Conservation (phyloP, 176 grass and related monocot genomes). For the Triticum turgidum region DNA sequence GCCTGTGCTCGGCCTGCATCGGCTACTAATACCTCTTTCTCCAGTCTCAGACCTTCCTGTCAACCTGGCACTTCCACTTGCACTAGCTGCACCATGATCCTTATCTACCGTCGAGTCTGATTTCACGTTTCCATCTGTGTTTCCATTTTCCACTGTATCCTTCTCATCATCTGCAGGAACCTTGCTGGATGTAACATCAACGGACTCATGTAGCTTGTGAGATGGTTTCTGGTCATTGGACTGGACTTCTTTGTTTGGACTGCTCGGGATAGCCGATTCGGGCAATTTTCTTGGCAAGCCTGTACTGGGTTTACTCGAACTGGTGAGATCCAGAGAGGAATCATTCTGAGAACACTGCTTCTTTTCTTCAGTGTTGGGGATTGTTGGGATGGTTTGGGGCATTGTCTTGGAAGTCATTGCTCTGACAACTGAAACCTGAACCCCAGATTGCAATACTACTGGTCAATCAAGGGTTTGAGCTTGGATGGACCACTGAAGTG, state of each 20-base stretch:
- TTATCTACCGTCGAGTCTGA: constrained; percentile 32
- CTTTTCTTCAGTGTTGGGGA: background rate
- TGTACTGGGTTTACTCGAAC: background rate
- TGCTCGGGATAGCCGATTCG: constrained; percentile 30
- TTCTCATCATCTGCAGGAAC: constrained; percentile 41
- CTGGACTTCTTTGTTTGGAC: background rate
- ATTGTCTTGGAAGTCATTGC: constrained; percentile 51
- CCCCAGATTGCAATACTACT: background rate
- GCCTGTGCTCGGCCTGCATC: constrained; percentile 55
- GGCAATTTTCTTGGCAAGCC: constrained; percentile 3
- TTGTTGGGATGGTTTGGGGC: constrained; percentile 16
- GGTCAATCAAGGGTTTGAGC: constrained; percentile 21
- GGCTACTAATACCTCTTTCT: constrained; percentile 50
- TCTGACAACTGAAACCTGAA: background rate
- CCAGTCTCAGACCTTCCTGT: constrained; percentile 38
- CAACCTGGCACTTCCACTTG: constrained; percentile 40
- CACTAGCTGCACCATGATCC: constrained; percentile 31
- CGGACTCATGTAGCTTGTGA: background rate
- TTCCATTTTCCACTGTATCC: constrained; percentile 22
- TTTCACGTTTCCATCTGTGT: constrained; percentile 6
- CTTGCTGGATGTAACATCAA: background rate
- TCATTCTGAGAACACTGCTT: constrained; percentile 19
- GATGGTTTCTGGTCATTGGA: constrained; percentile 32
- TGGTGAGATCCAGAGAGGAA: constrained; percentile 36
- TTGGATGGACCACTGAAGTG: background rate